Evolutionary conservation across 2,329 filamentous ascomycete species (phyloP), one percentile per base, ranked within the genome.

Genomic region (Colletotrichum orbiculare): DNA sequence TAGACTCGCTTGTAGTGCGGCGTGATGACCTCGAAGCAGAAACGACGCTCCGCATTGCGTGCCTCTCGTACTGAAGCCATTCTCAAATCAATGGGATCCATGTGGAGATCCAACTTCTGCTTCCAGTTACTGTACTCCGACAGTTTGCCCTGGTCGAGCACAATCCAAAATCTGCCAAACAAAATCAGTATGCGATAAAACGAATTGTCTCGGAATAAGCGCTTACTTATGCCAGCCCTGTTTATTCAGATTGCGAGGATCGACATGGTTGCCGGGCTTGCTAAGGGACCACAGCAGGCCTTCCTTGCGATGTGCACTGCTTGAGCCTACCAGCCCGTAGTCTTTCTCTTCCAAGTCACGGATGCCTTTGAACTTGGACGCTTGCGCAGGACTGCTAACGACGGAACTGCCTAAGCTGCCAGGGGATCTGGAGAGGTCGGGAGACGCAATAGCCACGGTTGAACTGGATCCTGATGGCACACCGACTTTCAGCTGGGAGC

Each of bases 61-160:
- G 96, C 95, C 80, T 99, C 96, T 62, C 96, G 89, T 13, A 99
- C 96, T 13, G 96, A 98, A 9, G 96, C 96, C 89, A 98, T 96
- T 41, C 96, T 91, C 49, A 99, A 83, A 76, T 99, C 96, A 69
- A 99, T 98, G 0, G 96, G 96, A 2, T 98, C 96, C 89, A 97
- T 98, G 76, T 99, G 96, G 34, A 98, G 83, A 77, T 99, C 96
- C 33, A 99, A 86, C 76, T 89, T 95, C 76, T 99, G 93, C 79
- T 99, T 99, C 96, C 96, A 99, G 76, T 99, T 98, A 75, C 94
- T 97, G 78, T 99, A 99, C 75, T 99, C 96, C 2, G 95, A 97
- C 13, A 99, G 85, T 75, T 96, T 97, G 33, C 96, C 96, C 77
- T 97, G 94, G 75, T 98, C 96, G 48, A 99, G 84, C 2, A 99